Conservation (phyloP, 2,329 filamentous ascomycete species). For the Ambrosiella beaveri region DNA sequence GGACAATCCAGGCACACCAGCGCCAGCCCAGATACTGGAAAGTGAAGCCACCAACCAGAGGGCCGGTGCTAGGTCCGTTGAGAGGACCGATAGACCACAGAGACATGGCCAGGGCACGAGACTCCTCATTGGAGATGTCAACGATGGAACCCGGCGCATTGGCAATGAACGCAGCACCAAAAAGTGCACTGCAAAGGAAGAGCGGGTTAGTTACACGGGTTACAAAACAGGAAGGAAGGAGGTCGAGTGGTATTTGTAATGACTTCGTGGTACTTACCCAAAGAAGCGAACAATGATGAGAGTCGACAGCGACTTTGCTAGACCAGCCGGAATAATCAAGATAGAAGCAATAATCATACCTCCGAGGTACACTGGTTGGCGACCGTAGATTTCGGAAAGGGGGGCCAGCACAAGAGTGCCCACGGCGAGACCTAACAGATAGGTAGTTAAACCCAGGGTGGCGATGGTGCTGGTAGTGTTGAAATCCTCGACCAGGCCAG, state of each 20-base stretch:
- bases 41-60: conserved; percentile 53
- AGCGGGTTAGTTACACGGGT: conserved; percentile 12
- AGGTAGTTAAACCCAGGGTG: conserved; percentile 62
- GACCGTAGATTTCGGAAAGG: conserved; percentile 52
- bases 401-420: conserved; percentile 61
- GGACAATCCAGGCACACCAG: conserved; percentile 68
- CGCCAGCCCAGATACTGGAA: conserved; percentile 64
- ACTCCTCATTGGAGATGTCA: conserved; percentile 66
- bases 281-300: conserved; percentile 62
- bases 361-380: conserved; percentile 50
- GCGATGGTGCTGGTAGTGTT: conserved; percentile 39
- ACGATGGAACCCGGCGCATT: conserved; percentile 71
- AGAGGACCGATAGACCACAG: conserved; percentile 73
- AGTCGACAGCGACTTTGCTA: conserved; percentile 48
- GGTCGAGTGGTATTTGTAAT: neutral
- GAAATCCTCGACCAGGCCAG: conserved; percentile 53
- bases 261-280: conserved; percentile 29
- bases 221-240: conserved; percentile 17
- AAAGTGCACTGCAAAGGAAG: conserved; percentile 33
- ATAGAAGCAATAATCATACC: conserved; percentile 48
- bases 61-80: conserved; percentile 41
- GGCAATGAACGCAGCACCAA: conserved; percentile 62
- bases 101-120: conserved; percentile 65
- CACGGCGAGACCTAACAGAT: conserved; percentile 55
- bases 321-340: conserved; percentile 52